phyloP scores from a whole-genome alignment of 164 flowering plant species.

The Vitis rotundifolia region DNA sequence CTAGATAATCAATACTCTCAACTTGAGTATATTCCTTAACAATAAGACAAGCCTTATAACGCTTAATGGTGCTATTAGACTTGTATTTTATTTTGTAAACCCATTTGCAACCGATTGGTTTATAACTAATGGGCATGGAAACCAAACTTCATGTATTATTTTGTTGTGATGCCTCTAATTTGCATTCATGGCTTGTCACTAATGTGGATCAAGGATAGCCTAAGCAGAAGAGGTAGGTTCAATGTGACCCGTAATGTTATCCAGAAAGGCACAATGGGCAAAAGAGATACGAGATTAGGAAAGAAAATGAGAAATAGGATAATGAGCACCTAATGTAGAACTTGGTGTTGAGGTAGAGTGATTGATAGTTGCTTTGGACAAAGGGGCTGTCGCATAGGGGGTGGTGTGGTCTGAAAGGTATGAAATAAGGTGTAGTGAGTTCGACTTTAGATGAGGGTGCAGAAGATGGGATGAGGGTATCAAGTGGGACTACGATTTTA shows the following conservation, averaged over 20 bases:
- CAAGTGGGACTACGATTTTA: too few relatives aligned
- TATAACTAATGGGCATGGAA: background rate
- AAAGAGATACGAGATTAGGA: background rate
- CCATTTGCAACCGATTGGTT: too few relatives aligned
- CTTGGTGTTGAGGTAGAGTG: too few relatives aligned
- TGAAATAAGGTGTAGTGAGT: too few relatives aligned
- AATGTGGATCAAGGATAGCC: background rate
- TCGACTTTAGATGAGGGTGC: accelerated
- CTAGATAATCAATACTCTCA: too few relatives aligned
- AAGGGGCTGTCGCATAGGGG: too few relatives aligned
- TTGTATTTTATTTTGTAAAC: background rate
- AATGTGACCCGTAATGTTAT: background rate
- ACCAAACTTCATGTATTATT: background rate
- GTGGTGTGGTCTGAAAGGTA: too few relatives aligned
- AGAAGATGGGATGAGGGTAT: too few relatives aligned
- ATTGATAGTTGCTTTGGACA: too few relatives aligned
- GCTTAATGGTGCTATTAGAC: background rate
- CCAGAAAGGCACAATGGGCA: background rate
- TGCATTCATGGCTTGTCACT: background rate
- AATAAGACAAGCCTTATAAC: background rate
- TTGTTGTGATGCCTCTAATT: background rate
- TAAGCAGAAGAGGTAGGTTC: background rate
- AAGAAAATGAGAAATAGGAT: too few relatives aligned
- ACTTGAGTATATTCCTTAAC: background rate
- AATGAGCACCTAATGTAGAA: too few relatives aligned